A percentile compares a stretch with the other conserved stretches of the same genome.
phyloP scores from a whole-genome alignment of 2,329 filamentous ascomycete genomes.

The Penicillium verrucosum region DNA sequence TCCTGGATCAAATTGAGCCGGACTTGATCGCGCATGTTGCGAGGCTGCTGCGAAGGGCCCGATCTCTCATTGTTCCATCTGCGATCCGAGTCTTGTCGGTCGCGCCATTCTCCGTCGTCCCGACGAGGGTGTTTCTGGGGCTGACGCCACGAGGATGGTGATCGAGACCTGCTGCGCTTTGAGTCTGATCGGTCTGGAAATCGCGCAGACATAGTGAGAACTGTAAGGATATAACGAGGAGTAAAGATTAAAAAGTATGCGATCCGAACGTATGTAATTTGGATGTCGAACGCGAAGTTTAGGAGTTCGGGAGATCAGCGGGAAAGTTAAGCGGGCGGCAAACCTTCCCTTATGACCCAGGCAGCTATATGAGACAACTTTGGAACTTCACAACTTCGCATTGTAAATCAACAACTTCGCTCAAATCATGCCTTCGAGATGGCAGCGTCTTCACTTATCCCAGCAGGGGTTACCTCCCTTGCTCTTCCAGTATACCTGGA shows the following conservation, averaged over 20 bases:
- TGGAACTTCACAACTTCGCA: background rate
- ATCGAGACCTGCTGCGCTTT: constrained; percentile 44
- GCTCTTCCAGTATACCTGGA: constrained; percentile 38
- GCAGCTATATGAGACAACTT: constrained; percentile 3
- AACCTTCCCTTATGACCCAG: constrained; percentile 17
- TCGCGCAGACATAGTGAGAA: constrained; percentile 32
- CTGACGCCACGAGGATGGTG: constrained; percentile 40
- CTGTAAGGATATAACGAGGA: background rate
- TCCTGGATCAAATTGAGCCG: constrained; percentile 59
- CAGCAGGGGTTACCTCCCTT: constrained; percentile 33
- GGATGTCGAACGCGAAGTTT: constrained; percentile 12
- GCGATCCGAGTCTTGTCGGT: constrained; percentile 23
- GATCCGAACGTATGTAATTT: background rate
- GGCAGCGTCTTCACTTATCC: constrained; percentile 35
- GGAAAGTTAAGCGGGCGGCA: constrained; percentile 26
- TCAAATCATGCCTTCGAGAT: constrained; percentile 33
- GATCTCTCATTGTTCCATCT: constrained; percentile 24
- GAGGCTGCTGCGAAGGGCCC: constrained; percentile 23
- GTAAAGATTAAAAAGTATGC: background rate
- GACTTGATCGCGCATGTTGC: constrained; percentile 45
- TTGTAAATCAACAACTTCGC: background rate
- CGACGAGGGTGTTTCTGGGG: constrained; percentile 36
- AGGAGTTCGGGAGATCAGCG: constrained; percentile 20
- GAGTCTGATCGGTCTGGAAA: constrained; percentile 32
- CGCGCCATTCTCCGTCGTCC: constrained; percentile 29